phyloP scores from a whole-genome alignment of 2,329 filamentous ascomycete genomes.

The Chlorencoelia australis region DNA sequence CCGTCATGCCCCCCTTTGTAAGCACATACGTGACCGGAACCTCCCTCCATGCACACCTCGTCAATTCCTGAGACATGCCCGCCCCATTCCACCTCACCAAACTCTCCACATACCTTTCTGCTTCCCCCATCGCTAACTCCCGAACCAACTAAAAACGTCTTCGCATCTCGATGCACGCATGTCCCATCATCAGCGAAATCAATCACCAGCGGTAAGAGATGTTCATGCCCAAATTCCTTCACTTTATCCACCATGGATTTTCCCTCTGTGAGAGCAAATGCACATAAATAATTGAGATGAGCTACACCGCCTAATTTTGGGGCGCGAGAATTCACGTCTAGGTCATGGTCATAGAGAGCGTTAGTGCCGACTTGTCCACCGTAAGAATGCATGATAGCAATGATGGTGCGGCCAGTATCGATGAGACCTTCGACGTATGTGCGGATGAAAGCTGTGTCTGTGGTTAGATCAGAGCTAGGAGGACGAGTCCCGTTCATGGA shows the following conservation, averaged over 20 bases:
- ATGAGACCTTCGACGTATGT: constrained; percentile 4
- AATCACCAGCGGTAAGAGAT: constrained; percentile 7
- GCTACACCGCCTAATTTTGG: constrained; percentile 4
- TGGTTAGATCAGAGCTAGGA: constrained; percentile 7
- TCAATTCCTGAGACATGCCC: constrained; percentile 4
- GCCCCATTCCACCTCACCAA: constrained; percentile 9
- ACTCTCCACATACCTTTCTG: constrained; percentile 1
- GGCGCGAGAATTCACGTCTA: neutral
- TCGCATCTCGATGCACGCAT: constrained; percentile 2
- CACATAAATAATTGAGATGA: constrained; percentile 7
- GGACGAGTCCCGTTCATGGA: constrained; percentile 7
- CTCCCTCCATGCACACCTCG: constrained; percentile 9
- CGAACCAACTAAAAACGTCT: constrained; percentile 4
- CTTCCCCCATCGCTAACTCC: neutral
- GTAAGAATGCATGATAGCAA: constrained; percentile 10
- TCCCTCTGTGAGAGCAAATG: constrained; percentile 4
- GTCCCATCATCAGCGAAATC: constrained; percentile 8
- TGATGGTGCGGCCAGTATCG: constrained; percentile 1
- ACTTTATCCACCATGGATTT: constrained; percentile 7
- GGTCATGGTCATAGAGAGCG: constrained; percentile 3
- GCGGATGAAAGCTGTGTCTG: constrained; percentile 5
- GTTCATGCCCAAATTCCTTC: constrained; percentile 7
- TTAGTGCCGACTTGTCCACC: constrained; percentile 11
- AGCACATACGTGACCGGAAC: constrained; percentile 8
- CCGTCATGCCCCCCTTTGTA: constrained; percentile 6